Percentiles rank a stretch among this genome's conserved stretches.
phyloP scores from a whole-genome alignment of 139 green algal genomes.

The Trebouxia sp. region DNA sequence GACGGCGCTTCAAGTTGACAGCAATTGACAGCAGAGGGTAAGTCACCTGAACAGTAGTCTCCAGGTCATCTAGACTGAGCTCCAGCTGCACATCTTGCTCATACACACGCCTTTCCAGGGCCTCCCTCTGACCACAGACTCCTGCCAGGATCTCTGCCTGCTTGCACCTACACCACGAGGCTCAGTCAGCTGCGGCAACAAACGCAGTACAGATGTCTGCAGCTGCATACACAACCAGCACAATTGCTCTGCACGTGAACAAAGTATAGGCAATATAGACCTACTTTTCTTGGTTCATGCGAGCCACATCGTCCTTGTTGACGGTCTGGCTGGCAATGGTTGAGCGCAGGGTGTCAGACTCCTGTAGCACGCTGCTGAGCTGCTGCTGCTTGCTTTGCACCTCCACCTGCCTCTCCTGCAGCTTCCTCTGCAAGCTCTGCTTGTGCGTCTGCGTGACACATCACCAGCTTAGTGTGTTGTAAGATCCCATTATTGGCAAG shows the following conservation, averaged over 20 bases:
- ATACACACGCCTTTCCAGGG: conserved; percentile 64
- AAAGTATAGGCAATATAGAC: neutral
- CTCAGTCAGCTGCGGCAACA: neutral
- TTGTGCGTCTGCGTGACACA: conserved; percentile 62
- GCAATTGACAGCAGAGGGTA: too few relatives aligned
- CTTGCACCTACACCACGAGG: conserved; percentile 65
- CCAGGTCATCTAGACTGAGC: conserved; percentile 48
- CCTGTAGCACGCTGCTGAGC: conserved; percentile 34
- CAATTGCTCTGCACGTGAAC: neutral
- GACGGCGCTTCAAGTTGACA: too few relatives aligned
- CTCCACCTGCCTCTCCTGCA: conserved; percentile 38
- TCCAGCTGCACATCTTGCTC: conserved; percentile 66
- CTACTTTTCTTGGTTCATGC: conserved; percentile 78
- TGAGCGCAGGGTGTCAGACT: conserved; percentile 61
- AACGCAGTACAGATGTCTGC: neutral
- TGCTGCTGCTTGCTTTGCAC: conserved; percentile 48
- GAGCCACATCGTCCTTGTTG: conserved; percentile 72
- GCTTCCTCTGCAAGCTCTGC: conserved; percentile 54
- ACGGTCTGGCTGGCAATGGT: conserved; percentile 68
- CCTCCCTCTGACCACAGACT: conserved; percentile 61
- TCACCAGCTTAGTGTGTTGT: too few relatives aligned
- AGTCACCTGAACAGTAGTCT: conserved; percentile 48
- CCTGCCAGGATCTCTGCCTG: conserved; percentile 62
- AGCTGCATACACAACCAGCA: neutral
- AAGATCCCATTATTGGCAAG: too few relatives aligned